Conservation (phyloP, 2,329 filamentous ascomycete genomes). For the Hypoxylon sp. region DNA sequence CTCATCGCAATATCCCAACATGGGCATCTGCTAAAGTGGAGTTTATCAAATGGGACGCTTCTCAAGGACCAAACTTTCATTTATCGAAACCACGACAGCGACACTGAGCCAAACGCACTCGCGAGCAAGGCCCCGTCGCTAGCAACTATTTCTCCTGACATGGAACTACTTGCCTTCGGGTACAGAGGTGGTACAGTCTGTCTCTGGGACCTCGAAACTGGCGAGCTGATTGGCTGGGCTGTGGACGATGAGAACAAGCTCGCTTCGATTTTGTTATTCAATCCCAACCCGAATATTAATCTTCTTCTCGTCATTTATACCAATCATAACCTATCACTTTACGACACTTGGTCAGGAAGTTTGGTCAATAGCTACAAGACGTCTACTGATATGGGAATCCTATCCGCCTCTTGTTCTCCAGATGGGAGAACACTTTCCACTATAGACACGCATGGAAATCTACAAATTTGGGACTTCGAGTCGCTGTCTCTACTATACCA, state of each 20-base stretch:
- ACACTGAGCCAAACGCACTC: not conserved
- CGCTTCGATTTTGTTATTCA: not conserved
- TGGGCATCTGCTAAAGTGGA: constrained; percentile 3
- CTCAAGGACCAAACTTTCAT: constrained; percentile 1
- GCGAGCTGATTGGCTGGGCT: constrained; percentile 2
- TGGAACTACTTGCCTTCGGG: not conserved
- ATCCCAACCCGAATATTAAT: constrained; percentile 1
- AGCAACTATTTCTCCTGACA: constrained; percentile 3
- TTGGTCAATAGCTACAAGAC: not conserved
- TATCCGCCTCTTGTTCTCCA: constrained; percentile 7
- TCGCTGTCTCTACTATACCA: constrained; percentile 2
- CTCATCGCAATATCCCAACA: constrained; percentile 2
- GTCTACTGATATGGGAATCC: not conserved
- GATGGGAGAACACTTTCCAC: constrained; percentile 9
- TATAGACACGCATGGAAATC: not conserved
- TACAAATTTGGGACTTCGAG: constrained; percentile 14
- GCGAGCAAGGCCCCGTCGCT: not conserved
- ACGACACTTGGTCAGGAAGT: constrained; percentile 1
- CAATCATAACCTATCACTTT: constrained; percentile 11
- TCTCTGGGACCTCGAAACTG: constrained; percentile 1
- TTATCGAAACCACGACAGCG: not conserved
- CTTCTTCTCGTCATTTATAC: constrained; percentile 11
- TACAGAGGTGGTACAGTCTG: constrained; percentile 7
- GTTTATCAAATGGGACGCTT: not conserved
- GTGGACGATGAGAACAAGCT: constrained; percentile 11